These are phyloP conservation scores for Fusarium haematococcum DNA, from an alignment of 2,329 filamentous ascomycete genomes.

Conservation along the genomic window DNA sequence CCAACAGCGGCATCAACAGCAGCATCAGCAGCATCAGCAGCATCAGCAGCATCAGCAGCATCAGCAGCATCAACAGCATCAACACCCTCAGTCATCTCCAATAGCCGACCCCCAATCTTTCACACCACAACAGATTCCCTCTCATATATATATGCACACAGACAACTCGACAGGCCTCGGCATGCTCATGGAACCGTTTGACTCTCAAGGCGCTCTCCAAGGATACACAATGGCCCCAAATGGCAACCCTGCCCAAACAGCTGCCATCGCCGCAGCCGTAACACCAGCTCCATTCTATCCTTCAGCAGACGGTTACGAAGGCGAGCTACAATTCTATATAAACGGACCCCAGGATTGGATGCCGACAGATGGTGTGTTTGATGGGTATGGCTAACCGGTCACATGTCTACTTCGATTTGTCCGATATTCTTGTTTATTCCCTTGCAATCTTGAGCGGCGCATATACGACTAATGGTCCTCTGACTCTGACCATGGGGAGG, in stretches of 20 bases:
- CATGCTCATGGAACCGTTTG: constrained; percentile 57
- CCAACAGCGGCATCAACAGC: constrained; percentile 28
- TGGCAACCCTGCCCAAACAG: constrained; percentile 10
- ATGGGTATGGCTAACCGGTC: constrained; percentile 26
- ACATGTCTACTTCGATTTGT: neutral
- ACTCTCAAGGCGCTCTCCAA: constrained; percentile 34
- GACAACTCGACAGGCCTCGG: constrained; percentile 42
- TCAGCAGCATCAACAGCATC: constrained; percentile 11
- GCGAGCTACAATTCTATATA: constrained; percentile 58
- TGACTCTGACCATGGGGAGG: neutral
- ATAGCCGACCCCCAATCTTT: constrained; percentile 38
- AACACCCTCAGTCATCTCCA: constrained; percentile 13
- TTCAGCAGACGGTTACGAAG: constrained; percentile 60
- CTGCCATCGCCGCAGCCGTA: constrained; percentile 9
- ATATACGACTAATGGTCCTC: neutral
- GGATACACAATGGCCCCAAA: constrained; percentile 30
- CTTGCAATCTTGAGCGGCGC: constrained; percentile 3
- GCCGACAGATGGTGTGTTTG: constrained; percentile 35
- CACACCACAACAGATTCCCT: constrained; percentile 25
- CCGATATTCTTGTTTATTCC: neutral
- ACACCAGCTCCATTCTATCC: constrained; percentile 35
- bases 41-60: neutral
- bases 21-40: constrained; percentile 11
- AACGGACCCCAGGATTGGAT: constrained; percentile 50
- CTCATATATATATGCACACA: constrained; percentile 22